Evolutionary conservation across 1,139 yeast genomes (phyloP).

Genomic region (Barnettozyma hawaiiensis): DNA sequence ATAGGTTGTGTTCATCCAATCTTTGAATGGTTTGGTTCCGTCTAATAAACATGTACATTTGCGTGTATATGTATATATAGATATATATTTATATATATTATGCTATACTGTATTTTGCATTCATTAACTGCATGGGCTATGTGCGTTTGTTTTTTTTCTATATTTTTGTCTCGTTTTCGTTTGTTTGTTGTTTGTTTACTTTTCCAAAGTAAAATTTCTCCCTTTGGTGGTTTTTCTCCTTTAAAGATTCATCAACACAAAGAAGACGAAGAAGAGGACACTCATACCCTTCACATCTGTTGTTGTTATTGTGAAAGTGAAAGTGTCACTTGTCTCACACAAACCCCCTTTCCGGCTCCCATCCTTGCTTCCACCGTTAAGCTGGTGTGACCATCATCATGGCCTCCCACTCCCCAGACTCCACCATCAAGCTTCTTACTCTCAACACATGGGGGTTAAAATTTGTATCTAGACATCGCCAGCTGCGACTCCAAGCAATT

Average conservation of each 20-base stretch:
- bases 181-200: background rate
- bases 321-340: background rate
- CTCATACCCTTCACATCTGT: background rate
- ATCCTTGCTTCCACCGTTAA: no score
- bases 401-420: background rate
- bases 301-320: no score
- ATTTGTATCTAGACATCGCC: conserved; percentile 65
- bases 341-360: background rate
- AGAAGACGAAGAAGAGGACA: no score
- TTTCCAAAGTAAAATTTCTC: background rate
- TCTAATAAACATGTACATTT: background rate
- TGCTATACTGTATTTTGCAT: background rate
- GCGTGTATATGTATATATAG: no score
- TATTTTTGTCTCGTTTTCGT: background rate
- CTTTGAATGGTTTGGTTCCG: background rate
- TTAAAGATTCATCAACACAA: no score
- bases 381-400: background rate
- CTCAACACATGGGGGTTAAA: conserved; percentile 89
- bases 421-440: conserved; percentile 39
- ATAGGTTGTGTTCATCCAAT: background rate
- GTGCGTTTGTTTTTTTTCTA: background rate
- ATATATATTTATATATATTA: no score
- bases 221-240: background rate
- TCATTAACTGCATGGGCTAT: no score
- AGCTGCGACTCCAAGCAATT: conserved; percentile 62